A percentile compares a stretch with the other conserved stretches of the same genome.
phyloP scores from a whole-genome alignment of 768 basidiomycete species.

The Rhodotorula sphaerocarpa region DNA sequence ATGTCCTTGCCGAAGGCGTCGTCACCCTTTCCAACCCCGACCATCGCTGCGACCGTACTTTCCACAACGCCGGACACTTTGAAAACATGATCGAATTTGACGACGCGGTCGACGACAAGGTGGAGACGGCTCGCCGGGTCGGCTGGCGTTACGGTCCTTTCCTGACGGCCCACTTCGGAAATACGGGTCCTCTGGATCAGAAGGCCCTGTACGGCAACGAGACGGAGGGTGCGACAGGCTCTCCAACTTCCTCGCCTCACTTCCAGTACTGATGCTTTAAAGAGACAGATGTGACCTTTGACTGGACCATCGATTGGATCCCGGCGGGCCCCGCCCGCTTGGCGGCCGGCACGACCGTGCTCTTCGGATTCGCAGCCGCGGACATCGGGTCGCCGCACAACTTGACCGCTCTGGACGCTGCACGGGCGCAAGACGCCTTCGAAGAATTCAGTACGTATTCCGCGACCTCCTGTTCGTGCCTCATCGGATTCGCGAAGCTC shows the following conservation, averaged over 20 bases:
- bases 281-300: neutral
- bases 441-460: too few species aligned
- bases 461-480: too few species aligned
- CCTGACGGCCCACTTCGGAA: neutral
- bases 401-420: too few species aligned
- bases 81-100: slow-evolving; percentile 5
- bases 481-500: too few species aligned
- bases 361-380: too few species aligned
- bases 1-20: too few species aligned
- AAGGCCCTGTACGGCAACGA: neutral
- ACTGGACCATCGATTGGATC: neutral
- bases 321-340: neutral
- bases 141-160: slow-evolving; percentile 2
- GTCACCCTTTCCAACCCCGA: neutral
- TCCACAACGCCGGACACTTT: neutral
- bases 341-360: too few species aligned
- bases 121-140: neutral
- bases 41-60: neutral
- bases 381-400: too few species aligned
- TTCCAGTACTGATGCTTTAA: neutral
- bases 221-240: neutral
- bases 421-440: too few species aligned
- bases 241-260: neutral
- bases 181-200: neutral
- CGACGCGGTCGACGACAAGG: neutral